phyloP scores from a whole-genome alignment of 257 asterid species.

The Capsicum chinense region DNA sequence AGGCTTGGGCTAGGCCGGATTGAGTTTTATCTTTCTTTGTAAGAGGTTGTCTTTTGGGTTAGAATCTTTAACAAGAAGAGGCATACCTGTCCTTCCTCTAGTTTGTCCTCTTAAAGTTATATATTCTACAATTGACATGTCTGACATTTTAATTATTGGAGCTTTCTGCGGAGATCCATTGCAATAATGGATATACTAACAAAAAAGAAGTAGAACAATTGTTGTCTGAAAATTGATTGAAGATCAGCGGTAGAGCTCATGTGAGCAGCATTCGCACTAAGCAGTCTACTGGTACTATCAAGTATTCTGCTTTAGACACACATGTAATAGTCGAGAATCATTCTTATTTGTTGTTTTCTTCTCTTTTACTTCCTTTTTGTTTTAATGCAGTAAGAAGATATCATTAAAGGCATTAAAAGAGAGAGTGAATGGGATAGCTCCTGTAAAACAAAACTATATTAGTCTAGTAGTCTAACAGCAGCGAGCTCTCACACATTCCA shows the following conservation, averaged over 20 bases:
- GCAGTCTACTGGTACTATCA: neutral
- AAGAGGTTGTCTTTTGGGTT: neutral
- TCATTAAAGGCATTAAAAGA: neutral
- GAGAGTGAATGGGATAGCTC: neutral
- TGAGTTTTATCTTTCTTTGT: neutral
- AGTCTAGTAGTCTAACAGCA: neutral
- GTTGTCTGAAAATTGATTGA: neutral
- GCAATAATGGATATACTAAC: neutral
- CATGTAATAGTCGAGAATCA: neutral
- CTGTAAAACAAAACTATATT: neutral
- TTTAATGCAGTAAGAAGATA: neutral
- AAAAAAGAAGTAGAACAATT: neutral
- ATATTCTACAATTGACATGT: neutral
- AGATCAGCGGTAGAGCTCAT: neutral
- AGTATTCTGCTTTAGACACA: neutral
- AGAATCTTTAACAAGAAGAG: slow-evolving; percentile 13
- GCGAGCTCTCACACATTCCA: neutral
- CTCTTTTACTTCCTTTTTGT: neutral
- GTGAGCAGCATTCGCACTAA: neutral
- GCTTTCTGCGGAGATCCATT: neutral
- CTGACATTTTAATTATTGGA: neutral
- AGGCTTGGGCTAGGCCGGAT: neutral
- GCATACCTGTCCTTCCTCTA: slow-evolving; percentile 9
- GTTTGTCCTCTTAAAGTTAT: neutral
- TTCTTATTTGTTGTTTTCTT: neutral